A percentile compares a stretch with the other conserved stretches of the same genome.
These are phyloP conservation scores for Arabidopsis arenosa DNA, from an alignment of 345 rosid genomes.

Conservation along the genomic window DNA sequence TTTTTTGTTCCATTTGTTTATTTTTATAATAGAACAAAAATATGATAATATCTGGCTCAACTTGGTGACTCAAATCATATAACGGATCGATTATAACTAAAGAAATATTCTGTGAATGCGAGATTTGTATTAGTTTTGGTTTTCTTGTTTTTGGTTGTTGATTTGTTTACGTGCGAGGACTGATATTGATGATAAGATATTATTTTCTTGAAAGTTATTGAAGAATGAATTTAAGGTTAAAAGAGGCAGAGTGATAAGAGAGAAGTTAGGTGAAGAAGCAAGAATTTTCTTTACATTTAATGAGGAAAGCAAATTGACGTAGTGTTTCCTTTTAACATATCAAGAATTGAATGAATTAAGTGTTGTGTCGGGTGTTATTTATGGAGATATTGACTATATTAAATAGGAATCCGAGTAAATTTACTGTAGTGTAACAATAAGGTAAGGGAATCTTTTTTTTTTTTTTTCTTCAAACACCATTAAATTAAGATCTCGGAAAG, in stretches of 20 bases:
- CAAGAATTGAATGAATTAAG: constrained; percentile 28
- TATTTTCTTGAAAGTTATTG: background rate
- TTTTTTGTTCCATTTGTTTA: too few species aligned
- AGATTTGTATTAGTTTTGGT: background rate
- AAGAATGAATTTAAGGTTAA: constrained; percentile 10
- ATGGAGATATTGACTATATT: constrained; percentile 24
- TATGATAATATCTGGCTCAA: constrained; percentile 2
- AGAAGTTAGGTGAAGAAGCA: constrained; percentile 36
- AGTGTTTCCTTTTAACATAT: constrained; percentile 36
- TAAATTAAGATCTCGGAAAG: too few species aligned
- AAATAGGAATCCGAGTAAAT: background rate
- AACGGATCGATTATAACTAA: background rate
- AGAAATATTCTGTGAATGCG: background rate
- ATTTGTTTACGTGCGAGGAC: background rate
- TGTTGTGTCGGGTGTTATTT: constrained; percentile 41
- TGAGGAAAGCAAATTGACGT: constrained; percentile 39
- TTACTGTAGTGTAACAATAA: constrained; percentile 10
- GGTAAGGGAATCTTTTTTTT: background rate
- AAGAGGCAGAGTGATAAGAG: constrained; percentile 26
- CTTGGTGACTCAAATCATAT: background rate
- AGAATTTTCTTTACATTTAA: constrained; percentile 21
- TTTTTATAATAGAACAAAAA: background rate
- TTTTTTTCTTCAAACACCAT: too few species aligned
- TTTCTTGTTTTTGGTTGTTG: background rate
- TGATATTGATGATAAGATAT: background rate